Base-by-base conservation (phyloP, 2,329 filamentous ascomycete species). In the Catunica adiposa region DNA sequence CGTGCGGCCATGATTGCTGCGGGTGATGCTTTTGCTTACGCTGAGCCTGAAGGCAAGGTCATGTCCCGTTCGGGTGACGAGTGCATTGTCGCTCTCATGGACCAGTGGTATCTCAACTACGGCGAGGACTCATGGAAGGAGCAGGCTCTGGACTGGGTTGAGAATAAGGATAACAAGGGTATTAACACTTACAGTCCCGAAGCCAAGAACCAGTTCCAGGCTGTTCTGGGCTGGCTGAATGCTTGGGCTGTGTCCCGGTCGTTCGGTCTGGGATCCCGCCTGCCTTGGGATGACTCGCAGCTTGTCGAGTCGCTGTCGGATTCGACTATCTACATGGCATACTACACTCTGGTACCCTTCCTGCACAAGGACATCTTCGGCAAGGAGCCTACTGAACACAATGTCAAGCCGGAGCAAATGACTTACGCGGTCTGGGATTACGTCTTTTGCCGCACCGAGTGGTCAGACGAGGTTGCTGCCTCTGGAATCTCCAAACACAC, bases 61-160 rank as follows among this genome's bases (percentile, higher is more conserved):
- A 80, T 94, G 59, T 90, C 84, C 65, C 79, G 92, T 68, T 94
- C 86, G 62, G 87, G 84, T 26, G 90, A 97, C 65, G 87, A 94
- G 62, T 97, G 92, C 66, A 89, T 95, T 58, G 90, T 92, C 58
- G 86, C 89, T 29, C 82, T 90, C 61, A 82, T 97, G 65, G 90
- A 96, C 63, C 92, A 98, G 70, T 98, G 92, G 89, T 98, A 94
- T 71, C 74, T 98, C 63, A 90, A 96, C 70, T 98, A 98, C 65
- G 92, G 92, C 60, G 86, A 89, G 70, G 86, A 87, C 46, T 77
- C 83, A 52, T 97, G 92, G 92, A 86, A 86, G 65, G 71, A 85
- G 60, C 74, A 78, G 46, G 87, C 85, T 14, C 73, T 89, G 55
- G 76, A 83, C 61, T 83, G 85, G 66, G 80, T 94, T 50, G 77